Conservation (phyloP, 2,329 filamentous ascomycete genomes). For the Pseudofabraea citricarpa region DNA sequence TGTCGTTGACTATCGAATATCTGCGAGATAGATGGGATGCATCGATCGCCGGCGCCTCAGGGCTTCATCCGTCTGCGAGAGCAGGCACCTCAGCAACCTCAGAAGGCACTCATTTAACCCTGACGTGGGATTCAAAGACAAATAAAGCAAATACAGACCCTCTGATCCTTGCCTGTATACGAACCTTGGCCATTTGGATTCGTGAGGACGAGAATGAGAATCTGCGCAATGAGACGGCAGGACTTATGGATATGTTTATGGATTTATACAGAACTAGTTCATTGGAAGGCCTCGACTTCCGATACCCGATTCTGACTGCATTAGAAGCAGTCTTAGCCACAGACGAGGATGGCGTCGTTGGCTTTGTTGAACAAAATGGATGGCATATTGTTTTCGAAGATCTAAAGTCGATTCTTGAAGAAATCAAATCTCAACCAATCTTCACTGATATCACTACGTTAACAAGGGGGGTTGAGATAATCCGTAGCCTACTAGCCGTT, state of each 20-base stretch:
- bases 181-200: conserved; percentile 61
- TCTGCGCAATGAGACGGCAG: conserved; percentile 42
- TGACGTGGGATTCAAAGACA: conserved; percentile 54
- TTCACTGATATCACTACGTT: background rate
- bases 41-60: conserved; percentile 55
- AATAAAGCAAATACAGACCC: conserved; percentile 46
- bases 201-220: conserved; percentile 61
- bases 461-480: conserved; percentile 42
- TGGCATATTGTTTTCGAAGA: conserved; percentile 51
- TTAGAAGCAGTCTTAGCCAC: conserved; percentile 52
- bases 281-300: conserved; percentile 41
- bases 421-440: conserved; percentile 16
- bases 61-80: conserved; percentile 54
- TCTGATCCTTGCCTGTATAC: conserved; percentile 52
- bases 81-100: conserved; percentile 36
- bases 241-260: conserved; percentile 58
- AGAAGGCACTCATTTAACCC: conserved; percentile 38
- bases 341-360: conserved; percentile 29
- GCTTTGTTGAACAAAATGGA: conserved; percentile 45
- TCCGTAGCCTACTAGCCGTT: conserved; percentile 49
- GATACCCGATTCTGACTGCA: conserved; percentile 52
- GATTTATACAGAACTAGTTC: conserved; percentile 47
- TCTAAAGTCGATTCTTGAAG: conserved; percentile 38
- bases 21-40: conserved; percentile 68
- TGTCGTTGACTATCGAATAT: conserved; percentile 60